Evolutionary conservation across 805 yeast genomes (phyloP).

Genomic region (Myxozyma mucilagina): DNA sequence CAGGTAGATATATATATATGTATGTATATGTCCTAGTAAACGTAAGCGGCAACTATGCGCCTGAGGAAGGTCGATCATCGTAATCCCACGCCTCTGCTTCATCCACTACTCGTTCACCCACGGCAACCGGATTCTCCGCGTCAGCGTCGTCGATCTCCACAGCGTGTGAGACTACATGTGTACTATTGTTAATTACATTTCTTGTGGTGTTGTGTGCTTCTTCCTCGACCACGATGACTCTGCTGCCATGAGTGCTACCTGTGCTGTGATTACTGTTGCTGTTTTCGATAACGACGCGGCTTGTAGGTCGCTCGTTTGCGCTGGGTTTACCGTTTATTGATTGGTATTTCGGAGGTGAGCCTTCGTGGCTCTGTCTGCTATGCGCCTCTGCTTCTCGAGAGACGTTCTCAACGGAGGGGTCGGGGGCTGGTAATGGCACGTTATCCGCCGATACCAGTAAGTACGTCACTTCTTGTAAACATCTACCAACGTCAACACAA

Average conservation of each 20-base stretch:
- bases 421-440: slow-evolving; percentile 9
- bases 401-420: not conserved
- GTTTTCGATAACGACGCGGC: not conserved
- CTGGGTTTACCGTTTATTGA: not conserved
- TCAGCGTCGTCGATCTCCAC: slow-evolving; percentile 7
- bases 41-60: not conserved
- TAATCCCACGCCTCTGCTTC: slow-evolving; percentile 22
- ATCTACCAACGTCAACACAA: slow-evolving; percentile 1
- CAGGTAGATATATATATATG: no score
- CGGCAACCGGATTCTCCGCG: not conserved
- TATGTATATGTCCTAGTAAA: not conserved
- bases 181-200: not conserved
- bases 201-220: not conserved
- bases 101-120: slow-evolving; percentile 16
- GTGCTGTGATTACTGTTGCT: not conserved
- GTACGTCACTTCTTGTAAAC: slow-evolving; percentile 29
- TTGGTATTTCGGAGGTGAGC: not conserved
- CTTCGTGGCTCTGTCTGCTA: not conserved
- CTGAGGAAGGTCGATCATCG: slow-evolving; percentile 17
- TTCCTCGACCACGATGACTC: slow-evolving; percentile 14
- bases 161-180: slow-evolving; percentile 1
- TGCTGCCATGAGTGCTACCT: not conserved
- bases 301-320: not conserved
- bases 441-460: slow-evolving; percentile 25
- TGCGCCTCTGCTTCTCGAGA: not conserved